These are phyloP conservation scores for Plenodomus biglobosus DNA, from an alignment of 2,329 filamentous ascomycete genomes.

Conservation along the genomic window DNA sequence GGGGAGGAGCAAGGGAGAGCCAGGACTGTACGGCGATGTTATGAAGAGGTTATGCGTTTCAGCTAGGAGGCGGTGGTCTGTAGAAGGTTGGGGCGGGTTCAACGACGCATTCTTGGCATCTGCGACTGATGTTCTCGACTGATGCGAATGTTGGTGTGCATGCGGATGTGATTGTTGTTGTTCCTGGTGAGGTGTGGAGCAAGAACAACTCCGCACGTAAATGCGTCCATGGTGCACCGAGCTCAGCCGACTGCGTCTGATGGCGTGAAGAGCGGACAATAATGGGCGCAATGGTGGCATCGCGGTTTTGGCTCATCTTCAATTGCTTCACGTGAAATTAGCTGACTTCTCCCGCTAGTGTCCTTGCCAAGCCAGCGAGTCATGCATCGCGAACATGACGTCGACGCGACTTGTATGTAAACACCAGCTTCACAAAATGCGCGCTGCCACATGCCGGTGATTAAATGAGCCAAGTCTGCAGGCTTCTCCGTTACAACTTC, in stretches of 20 bases:
- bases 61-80: conserved; percentile 56
- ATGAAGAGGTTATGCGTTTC: conserved; percentile 72
- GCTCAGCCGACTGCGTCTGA: conserved; percentile 11
- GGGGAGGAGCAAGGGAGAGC: conserved; percentile 81
- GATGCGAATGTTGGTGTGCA: too few relatives aligned
- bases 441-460: background rate
- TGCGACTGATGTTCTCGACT: background rate
- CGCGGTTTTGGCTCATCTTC: conserved; percentile 23
- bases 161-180: conserved; percentile 12
- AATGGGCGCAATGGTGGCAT: conserved; percentile 38
- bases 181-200: conserved; percentile 33
- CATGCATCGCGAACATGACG: conserved; percentile 14
- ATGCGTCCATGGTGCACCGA: conserved; percentile 9
- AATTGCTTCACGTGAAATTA: conserved; percentile 11
- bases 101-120: conserved; percentile 21
- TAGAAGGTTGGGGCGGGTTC: conserved; percentile 34
- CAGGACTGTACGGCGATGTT: conserved; percentile 76
- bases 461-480: background rate
- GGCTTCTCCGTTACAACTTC: background rate
- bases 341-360: conserved; percentile 17
- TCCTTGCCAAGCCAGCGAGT: background rate
- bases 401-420: conserved; percentile 4
- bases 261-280: conserved; percentile 14
- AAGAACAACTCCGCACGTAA: conserved; percentile 37
- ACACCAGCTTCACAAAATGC: background rate